phyloP scores from a whole-genome alignment of 352 stramenopile species.

The Globisporangium canariense region DNA sequence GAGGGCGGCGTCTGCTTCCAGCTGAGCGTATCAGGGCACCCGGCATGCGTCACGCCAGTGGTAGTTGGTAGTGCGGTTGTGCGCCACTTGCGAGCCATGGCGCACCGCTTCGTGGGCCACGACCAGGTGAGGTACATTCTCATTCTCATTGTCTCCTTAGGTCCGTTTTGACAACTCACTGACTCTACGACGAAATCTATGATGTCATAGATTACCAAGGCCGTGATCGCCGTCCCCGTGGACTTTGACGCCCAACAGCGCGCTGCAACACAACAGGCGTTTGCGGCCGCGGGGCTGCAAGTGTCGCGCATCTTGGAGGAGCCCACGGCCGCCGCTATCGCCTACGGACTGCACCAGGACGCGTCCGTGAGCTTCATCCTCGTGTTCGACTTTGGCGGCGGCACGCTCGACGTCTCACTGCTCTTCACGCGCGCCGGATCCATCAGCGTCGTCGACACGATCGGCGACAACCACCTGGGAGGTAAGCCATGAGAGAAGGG shows the following conservation, averaged over 20 bases:
- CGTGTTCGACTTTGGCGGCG: slow-evolving; percentile 97
- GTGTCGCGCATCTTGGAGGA: slow-evolving; percentile 97
- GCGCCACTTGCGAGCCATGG: slow-evolving; percentile 39
- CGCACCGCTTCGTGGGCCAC: slow-evolving; percentile 53
- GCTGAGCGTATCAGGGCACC: slow-evolving; percentile 32
- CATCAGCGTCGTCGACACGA: slow-evolving; percentile 92
- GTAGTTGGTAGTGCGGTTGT: slow-evolving; percentile 43
- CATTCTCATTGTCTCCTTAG: neutral
- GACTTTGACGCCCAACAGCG: slow-evolving; percentile 90
- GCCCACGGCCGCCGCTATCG: slow-evolving; percentile 96
- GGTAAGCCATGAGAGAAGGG: slow-evolving; percentile 25
- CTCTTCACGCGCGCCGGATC: slow-evolving; percentile 92
- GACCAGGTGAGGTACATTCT: slow-evolving; percentile 31
- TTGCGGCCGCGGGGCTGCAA: slow-evolving; percentile 89
- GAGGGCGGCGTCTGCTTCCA: slow-evolving; percentile 46
- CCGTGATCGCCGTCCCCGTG: slow-evolving; percentile 88
- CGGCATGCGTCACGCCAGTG: slow-evolving; percentile 43
- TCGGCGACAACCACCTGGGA: slow-evolving; percentile 93
- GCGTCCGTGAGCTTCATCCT: slow-evolving; percentile 91
- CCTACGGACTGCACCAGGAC: slow-evolving; percentile 96
- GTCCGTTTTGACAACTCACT: neutral
- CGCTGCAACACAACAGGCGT: slow-evolving; percentile 77
- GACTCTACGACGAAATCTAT: no score
- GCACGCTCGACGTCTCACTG: slow-evolving; percentile 95
- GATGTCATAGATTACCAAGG: slow-evolving; percentile 59